Evolutionary conservation across 2,329 filamentous ascomycete species (phyloP).

Genomic region (Beauveria pseudobassiana): DNA sequence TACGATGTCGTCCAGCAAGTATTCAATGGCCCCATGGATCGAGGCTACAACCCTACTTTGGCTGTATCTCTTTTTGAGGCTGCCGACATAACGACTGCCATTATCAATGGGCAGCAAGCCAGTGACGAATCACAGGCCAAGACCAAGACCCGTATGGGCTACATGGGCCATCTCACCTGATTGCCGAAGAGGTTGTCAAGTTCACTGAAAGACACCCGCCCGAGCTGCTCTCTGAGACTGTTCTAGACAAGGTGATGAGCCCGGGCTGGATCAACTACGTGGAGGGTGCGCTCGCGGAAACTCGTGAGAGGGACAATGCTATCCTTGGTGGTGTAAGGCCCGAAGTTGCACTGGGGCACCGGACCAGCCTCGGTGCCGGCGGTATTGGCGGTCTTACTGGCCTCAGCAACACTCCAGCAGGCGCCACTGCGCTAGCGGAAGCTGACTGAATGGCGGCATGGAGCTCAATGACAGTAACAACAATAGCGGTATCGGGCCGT

Average conservation of each 20-base stretch:
- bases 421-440: slow-evolving; percentile 67
- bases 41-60: slow-evolving; percentile 82
- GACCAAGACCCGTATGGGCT: slow-evolving; percentile 86
- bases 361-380: slow-evolving; percentile 50
- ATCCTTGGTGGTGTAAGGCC: slow-evolving; percentile 92
- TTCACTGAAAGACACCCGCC: slow-evolving; percentile 92
- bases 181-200: slow-evolving; percentile 97
- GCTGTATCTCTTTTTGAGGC: slow-evolving; percentile 90
- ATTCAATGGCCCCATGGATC: slow-evolving; percentile 96
- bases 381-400: slow-evolving; percentile 41
- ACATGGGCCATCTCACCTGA: slow-evolving; percentile 97
- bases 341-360: slow-evolving; percentile 77
- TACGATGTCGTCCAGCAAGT: slow-evolving; percentile 99
- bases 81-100: slow-evolving; percentile 81
- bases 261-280: slow-evolving; percentile 92
- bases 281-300: slow-evolving; percentile 86
- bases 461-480: slow-evolving; percentile 58
- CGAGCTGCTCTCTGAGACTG: slow-evolving; percentile 73
- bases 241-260: slow-evolving; percentile 83
- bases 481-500: slow-evolving; percentile 61
- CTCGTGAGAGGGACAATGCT: slow-evolving; percentile 93
- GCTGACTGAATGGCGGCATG: slow-evolving; percentile 69
- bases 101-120: slow-evolving; percentile 80
- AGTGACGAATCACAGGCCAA: slow-evolving; percentile 80
- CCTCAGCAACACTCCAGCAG: slow-evolving; percentile 29